These are phyloP conservation scores for Xylariaceae sp. DNA, from an alignment of 2,329 filamentous ascomycete species.

Conservation along the genomic window DNA sequence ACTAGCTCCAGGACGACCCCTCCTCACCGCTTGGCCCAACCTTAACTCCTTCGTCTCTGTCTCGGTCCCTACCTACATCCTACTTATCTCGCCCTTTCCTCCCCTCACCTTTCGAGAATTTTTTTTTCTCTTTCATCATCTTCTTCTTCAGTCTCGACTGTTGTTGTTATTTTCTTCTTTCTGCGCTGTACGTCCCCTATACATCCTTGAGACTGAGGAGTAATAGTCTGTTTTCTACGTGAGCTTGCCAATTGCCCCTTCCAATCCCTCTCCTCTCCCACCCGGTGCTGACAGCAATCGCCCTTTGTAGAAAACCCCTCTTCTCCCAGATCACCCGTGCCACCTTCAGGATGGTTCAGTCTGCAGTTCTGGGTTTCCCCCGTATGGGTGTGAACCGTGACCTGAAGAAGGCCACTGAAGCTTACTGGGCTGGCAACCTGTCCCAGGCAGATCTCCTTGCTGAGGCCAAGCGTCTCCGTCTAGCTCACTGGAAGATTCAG, in stretches of 20 bases:
- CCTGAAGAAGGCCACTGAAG: conserved; percentile 99
- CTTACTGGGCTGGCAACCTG: conserved; percentile 94
- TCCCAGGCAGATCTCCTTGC: conserved; percentile 84
- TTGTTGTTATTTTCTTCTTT: conserved; percentile 16
- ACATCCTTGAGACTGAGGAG: conserved; percentile 19
- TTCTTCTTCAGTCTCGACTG: conserved; percentile 9
- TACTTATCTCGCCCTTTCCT: conserved; percentile 7
- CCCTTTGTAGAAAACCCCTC: conserved; percentile 15
- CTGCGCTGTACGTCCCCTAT: conserved; percentile 8
- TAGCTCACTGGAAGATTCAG: conserved; percentile 99
- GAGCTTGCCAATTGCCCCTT: conserved; percentile 6
- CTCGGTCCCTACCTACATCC: conserved; percentile 5
- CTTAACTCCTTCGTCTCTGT: conserved; percentile 12
- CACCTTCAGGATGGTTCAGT: conserved; percentile 56
- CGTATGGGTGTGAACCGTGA: conserved; percentile 98
- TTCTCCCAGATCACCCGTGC: conserved; percentile 17
- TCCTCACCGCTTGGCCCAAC: conserved; percentile 5
- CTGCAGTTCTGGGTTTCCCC: conserved; percentile 92
- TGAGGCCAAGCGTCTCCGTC: conserved; percentile 94
- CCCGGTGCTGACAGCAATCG: conserved; percentile 7
- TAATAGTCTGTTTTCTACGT: conserved; percentile 22
- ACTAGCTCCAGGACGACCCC: conserved; percentile 1
- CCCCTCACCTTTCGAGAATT: conserved; percentile 2
- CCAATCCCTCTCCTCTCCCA: background rate
- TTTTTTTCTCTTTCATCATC: conserved; percentile 4